Evolutionary conservation across 1,284 basidiomycete genomes (phyloP).

Genomic region (Clitocybe nebularis): DNA sequence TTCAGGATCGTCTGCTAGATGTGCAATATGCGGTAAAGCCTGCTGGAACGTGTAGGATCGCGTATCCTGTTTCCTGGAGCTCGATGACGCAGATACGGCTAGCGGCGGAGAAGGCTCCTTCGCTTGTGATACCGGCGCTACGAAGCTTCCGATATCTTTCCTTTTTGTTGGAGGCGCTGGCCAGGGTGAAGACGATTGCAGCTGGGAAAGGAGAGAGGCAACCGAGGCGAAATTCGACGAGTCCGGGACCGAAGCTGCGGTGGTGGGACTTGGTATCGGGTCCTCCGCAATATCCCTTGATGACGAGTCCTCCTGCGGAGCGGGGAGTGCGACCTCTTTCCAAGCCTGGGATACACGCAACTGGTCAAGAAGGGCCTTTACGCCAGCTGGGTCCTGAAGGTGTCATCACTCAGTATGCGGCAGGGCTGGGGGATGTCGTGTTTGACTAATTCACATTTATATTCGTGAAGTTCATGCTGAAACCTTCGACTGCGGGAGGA

Average conservation of each 20-base stretch:
- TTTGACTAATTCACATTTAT: constrained; percentile 39
- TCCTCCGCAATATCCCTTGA: constrained; percentile 1
- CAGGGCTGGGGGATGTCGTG: constrained; percentile 5
- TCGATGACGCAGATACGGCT: constrained; percentile 5
- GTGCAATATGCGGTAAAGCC: constrained; percentile 50
- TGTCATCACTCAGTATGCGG: constrained; percentile 13
- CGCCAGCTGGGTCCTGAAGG: constrained; percentile 62
- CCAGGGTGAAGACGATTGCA: constrained; percentile 34
- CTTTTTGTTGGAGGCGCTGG: constrained; percentile 6
- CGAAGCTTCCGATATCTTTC: not conserved
- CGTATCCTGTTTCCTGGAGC: constrained; percentile 30
- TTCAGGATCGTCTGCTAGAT: constrained; percentile 45
- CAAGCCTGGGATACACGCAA: constrained; percentile 62
- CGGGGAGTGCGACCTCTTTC: constrained; percentile 41
- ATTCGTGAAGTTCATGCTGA: constrained; percentile 34
- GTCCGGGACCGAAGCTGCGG: constrained; percentile 4
- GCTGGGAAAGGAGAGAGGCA: constrained; percentile 63
- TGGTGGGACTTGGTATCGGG: not conserved
- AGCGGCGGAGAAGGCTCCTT: constrained; percentile 10
- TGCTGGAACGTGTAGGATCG: constrained; percentile 58
- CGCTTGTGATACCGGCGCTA: not conserved
- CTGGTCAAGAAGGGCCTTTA: constrained; percentile 64
- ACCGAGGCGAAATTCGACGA: constrained; percentile 33
- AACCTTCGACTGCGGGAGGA: not conserved
- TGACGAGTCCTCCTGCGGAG: constrained; percentile 8